phyloP scores from a whole-genome alignment of 495 filamentous ascomycete genomes.

The Talaromyces wortmannii region DNA sequence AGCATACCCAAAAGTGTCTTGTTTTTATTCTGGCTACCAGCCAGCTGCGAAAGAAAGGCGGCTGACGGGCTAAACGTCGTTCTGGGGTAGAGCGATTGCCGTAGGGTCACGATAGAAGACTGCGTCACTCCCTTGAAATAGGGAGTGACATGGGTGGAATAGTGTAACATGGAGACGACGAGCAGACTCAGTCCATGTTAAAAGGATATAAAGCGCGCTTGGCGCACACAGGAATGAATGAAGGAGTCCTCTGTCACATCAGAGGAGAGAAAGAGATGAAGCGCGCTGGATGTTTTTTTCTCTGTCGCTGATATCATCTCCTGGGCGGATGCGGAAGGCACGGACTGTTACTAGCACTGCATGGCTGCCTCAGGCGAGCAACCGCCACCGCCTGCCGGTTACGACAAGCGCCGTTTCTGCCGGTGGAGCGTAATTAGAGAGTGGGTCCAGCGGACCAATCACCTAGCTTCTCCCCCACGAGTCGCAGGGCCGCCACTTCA shows the following conservation, averaged over 20 bases:
- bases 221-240: neutral
- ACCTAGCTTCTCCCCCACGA: no score
- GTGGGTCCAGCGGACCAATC: no score
- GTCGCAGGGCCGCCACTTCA: no score
- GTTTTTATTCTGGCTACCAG: neutral
- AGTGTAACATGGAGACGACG: constrained; percentile 2
- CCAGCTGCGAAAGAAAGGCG: neutral
- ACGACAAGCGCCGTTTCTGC: no score
- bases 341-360: no score
- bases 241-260: neutral
- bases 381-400: no score
- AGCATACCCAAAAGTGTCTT: constrained; percentile 31
- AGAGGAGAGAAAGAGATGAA: no score
- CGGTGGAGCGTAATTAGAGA: no score
- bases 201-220: neutral
- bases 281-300: no score
- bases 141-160: constrained; percentile 17
- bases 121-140: constrained; percentile 27
- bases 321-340: no score
- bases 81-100: neutral
- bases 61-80: neutral
- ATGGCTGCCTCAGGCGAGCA: no score
- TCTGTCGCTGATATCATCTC: no score
- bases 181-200: neutral
- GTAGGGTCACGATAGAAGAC: constrained; percentile 11